Percentiles rank a stretch among this genome's conserved stretches.
phyloP scores from a whole-genome alignment of 257 asterid genomes.

The Fraxinus quadrangulata region DNA sequence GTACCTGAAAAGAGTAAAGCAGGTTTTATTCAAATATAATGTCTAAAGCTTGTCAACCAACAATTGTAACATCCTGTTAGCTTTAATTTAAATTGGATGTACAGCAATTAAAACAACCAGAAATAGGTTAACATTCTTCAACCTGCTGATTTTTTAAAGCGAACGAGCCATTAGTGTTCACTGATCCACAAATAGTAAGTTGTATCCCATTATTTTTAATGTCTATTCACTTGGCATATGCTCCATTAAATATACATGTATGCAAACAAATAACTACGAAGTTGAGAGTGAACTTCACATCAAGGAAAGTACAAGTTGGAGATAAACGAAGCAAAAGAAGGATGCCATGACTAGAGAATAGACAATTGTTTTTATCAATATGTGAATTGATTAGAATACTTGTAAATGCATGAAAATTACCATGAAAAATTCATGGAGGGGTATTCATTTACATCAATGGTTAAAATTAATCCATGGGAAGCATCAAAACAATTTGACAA shows the following conservation, averaged over 20 bases:
- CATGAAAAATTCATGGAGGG: not conserved
- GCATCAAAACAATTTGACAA: not conserved
- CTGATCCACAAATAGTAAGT: not conserved
- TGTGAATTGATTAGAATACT: not conserved
- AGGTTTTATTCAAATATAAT: conserved; percentile 22
- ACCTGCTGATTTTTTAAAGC: not conserved
- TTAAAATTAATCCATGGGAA: not conserved
- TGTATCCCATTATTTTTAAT: not conserved
- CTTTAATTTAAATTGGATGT: not conserved
- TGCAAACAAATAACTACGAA: not conserved
- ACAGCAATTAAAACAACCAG: conserved; percentile 8
- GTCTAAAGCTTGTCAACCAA: not conserved
- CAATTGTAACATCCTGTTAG: not conserved
- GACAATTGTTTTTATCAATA: not conserved
- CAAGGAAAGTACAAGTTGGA: not conserved
- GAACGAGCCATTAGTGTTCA: not conserved
- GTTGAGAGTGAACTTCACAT: not conserved
- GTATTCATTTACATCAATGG: not conserved
- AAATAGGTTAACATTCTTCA: conserved; percentile 3
- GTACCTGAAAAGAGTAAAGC: conserved; percentile 59
- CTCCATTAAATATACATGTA: conserved; percentile 12
- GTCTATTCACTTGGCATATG: conserved; percentile 17
- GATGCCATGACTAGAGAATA: not conserved
- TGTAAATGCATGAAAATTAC: not conserved
- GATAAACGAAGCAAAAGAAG: not conserved